A percentile compares a stretch with the other conserved stretches of the same genome.
phyloP scores from a whole-genome alignment of 2,329 filamentous ascomycete genomes.

The Fusarium pseudonygamai region DNA sequence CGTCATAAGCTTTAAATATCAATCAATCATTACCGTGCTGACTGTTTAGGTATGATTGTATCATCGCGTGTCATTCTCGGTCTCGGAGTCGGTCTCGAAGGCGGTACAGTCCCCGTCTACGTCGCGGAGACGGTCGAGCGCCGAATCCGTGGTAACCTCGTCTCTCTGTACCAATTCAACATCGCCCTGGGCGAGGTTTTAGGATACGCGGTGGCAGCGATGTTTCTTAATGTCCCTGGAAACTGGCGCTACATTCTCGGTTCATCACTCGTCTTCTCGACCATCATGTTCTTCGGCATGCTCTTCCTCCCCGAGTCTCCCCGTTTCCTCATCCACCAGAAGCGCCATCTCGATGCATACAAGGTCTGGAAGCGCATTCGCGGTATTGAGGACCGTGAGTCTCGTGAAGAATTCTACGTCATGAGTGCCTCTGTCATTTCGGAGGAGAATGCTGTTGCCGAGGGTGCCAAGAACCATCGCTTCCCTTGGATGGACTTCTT shows the following conservation, averaged over 20 bases:
- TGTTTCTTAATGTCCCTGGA: slow-evolving; percentile 74
- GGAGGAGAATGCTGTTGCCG: slow-evolving; percentile 63
- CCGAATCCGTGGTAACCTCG: slow-evolving; percentile 74
- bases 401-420: slow-evolving; percentile 75
- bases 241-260: slow-evolving; percentile 81
- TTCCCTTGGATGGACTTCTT: slow-evolving; percentile 80
- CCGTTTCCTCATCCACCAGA: slow-evolving; percentile 76
- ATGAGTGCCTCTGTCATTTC: slow-evolving; percentile 72
- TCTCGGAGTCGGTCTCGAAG: slow-evolving; percentile 76
- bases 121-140: slow-evolving; percentile 77
- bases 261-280: slow-evolving; percentile 74
- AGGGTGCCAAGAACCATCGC: slow-evolving; percentile 61
- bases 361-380: slow-evolving; percentile 79
- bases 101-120: slow-evolving; percentile 78
- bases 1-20: too few species aligned
- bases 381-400: slow-evolving; percentile 64
- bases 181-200: slow-evolving; percentile 79
- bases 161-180: slow-evolving; percentile 79
- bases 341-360: slow-evolving; percentile 55
- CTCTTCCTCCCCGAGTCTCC: slow-evolving; percentile 77
- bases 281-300: slow-evolving; percentile 62
- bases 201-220: slow-evolving; percentile 77
- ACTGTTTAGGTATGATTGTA: slow-evolving; percentile 68
- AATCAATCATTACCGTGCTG: background rate
- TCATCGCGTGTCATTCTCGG: slow-evolving; percentile 74